Percentiles rank a stretch among this genome's conserved stretches.
These are phyloP conservation scores for Chrysosporium keratinophilum DNA, from an alignment of 2,329 filamentous ascomycete species.

Conservation along the genomic window DNA sequence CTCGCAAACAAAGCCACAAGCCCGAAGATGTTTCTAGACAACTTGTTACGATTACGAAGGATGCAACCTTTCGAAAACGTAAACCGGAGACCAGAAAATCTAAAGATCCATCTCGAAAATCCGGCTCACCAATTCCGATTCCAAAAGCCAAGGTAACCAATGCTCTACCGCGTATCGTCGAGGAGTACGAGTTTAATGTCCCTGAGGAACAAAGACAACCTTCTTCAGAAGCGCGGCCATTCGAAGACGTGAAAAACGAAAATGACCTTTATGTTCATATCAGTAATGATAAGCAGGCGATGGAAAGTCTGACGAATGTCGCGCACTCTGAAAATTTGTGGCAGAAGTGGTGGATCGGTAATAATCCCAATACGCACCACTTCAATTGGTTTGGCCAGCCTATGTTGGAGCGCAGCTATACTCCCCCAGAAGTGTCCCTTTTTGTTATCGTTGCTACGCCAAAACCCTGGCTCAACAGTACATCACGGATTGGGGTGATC, in stretches of 20 bases:
- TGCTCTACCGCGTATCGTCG: too few relatives aligned
- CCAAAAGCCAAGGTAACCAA: too few relatives aligned
- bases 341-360: not conserved
- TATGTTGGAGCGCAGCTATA: slow-evolving; percentile 13
- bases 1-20: not conserved
- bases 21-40: not conserved
- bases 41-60: too few relatives aligned
- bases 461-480: slow-evolving; percentile 10
- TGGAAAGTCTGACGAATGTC: not conserved
- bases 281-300: not conserved
- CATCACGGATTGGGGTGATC: not conserved
- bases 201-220: not conserved
- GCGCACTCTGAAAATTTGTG: not conserved
- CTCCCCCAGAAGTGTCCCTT: slow-evolving; percentile 16
- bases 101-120: too few relatives aligned
- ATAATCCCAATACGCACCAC: slow-evolving; percentile 13
- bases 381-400: slow-evolving; percentile 16
- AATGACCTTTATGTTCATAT: not conserved
- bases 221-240: not conserved
- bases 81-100: too few relatives aligned
- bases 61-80: too few relatives aligned
- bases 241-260: not conserved
- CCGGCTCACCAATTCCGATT: too few relatives aligned
- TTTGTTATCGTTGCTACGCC: slow-evolving; percentile 11
- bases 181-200: too few relatives aligned